A percentile compares a stretch with the other conserved stretches of the same genome.
phyloP scores from a whole-genome alignment of 257 asterid species.

The Nicotiana attenuata region DNA sequence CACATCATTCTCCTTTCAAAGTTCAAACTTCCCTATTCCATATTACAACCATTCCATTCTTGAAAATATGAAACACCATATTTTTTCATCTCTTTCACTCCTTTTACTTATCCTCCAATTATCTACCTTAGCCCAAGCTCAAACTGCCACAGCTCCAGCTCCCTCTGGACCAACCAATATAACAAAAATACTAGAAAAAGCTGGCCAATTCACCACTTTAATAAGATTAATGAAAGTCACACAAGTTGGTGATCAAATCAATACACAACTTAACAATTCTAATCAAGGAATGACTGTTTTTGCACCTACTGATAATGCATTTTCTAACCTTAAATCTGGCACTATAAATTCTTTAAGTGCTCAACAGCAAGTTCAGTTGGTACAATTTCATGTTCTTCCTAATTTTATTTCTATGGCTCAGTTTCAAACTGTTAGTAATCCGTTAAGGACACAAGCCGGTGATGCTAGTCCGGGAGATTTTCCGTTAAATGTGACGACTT shows the following conservation, averaged over 20 bases:
- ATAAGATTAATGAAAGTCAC: constrained; percentile 56
- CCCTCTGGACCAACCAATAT: constrained; percentile 81
- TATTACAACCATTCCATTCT: not conserved
- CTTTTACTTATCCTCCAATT: constrained; percentile 22
- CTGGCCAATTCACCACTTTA: constrained; percentile 73
- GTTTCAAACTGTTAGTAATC: constrained; percentile 86
- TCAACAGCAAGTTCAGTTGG: constrained; percentile 57
- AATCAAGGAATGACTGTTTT: constrained; percentile 71
- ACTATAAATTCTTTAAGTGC: constrained; percentile 62
- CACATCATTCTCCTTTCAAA: not conserved
- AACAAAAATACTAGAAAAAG: constrained; percentile 72
- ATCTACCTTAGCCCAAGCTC: constrained; percentile 39
- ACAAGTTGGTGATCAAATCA: constrained; percentile 63
- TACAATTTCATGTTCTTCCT: constrained; percentile 69
- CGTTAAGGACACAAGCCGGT: constrained; percentile 84
- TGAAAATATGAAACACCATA: constrained; percentile 33
- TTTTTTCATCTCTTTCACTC: constrained; percentile 12
- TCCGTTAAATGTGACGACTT: constrained; percentile 67
- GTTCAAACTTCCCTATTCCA: not conserved
- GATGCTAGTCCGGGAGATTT: constrained; percentile 43
- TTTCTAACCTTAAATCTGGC: constrained; percentile 56
- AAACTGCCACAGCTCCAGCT: constrained; percentile 41
- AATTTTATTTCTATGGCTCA: constrained; percentile 50
- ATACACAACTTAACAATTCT: constrained; percentile 77
- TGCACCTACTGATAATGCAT: constrained; percentile 78